phyloP scores from a whole-genome alignment of 768 basidiomycete species.

The Phaffia australis region DNA sequence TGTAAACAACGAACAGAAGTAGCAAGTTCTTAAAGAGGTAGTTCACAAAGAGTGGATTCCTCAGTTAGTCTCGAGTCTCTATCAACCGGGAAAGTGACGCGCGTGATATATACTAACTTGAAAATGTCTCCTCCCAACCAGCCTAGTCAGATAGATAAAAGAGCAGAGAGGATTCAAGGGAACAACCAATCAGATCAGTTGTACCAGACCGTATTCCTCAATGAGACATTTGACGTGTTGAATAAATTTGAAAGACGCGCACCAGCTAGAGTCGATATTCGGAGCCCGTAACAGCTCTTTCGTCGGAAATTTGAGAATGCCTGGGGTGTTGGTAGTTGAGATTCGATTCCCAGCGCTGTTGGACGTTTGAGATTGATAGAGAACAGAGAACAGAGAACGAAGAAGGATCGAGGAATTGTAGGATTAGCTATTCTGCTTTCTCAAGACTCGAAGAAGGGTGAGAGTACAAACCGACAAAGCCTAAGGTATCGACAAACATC shows the following conservation, averaged over 20 bases:
- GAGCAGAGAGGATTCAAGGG: too few species aligned
- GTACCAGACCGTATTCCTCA: too few species aligned
- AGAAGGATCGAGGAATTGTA: background rate
- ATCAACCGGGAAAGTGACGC: background rate
- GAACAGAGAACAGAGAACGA: too few species aligned
- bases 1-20: conserved; percentile 9
- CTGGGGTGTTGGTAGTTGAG: conserved; percentile 23
- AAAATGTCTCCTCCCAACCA: conserved; percentile 24
- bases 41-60: background rate
- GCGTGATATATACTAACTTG: conserved; percentile 4
- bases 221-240: background rate
- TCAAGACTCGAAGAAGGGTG: background rate
- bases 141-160: background rate
- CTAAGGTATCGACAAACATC: conserved; percentile 20
- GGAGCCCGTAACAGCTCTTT: conserved; percentile 14
- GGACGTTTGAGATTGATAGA: too few species aligned
- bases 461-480: conserved; percentile 12
- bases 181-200: too few species aligned
- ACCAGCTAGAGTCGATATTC: conserved; percentile 16
- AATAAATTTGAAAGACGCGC: background rate
- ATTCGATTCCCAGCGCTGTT: conserved; percentile 18
- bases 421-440: background rate
- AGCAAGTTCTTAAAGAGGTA: conserved; percentile 4
- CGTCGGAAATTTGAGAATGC: conserved; percentile 19
- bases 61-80: background rate